phyloP scores from a whole-genome alignment of 78 protist genomes.

The Polysphondylium violaceum region DNA sequence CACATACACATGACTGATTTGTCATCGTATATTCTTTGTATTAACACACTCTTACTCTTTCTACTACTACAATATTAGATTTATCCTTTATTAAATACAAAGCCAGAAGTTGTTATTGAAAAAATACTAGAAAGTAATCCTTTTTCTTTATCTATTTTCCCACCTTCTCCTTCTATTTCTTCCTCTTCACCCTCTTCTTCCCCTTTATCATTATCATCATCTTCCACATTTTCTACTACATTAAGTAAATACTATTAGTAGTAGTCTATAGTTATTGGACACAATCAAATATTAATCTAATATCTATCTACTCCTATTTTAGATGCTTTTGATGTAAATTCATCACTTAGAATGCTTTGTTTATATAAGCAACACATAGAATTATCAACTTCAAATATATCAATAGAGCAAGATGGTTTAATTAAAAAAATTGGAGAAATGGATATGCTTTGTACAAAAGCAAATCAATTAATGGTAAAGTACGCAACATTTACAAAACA shows the following conservation, averaged over 20 bases:
- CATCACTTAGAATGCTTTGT: neutral
- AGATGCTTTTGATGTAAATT: no score
- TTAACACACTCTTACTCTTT: neutral
- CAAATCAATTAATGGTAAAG: constrained; percentile 36
- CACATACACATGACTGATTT: neutral
- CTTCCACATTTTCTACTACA: no score
- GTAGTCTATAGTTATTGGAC: neutral
- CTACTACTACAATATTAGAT: neutral
- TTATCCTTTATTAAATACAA: neutral
- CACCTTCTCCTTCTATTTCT: no score
- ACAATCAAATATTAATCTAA: neutral
- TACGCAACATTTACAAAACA: constrained; percentile 10
- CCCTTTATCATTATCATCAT: neutral
- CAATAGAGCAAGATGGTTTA: neutral
- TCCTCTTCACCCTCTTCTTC: no score
- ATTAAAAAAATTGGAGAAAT: constrained; percentile 34
- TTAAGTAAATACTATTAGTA: no score
- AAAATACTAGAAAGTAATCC: neutral
- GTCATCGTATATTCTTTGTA: neutral
- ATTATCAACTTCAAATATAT: neutral
- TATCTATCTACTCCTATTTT: neutral
- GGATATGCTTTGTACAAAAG: constrained; percentile 45
- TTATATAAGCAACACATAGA: neutral
- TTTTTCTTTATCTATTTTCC: no score
- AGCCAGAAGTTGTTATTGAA: neutral